Evolutionary conservation across 192 early-diverging fungal genomes (phyloP).

Genomic region (Diversispora epigaea): DNA sequence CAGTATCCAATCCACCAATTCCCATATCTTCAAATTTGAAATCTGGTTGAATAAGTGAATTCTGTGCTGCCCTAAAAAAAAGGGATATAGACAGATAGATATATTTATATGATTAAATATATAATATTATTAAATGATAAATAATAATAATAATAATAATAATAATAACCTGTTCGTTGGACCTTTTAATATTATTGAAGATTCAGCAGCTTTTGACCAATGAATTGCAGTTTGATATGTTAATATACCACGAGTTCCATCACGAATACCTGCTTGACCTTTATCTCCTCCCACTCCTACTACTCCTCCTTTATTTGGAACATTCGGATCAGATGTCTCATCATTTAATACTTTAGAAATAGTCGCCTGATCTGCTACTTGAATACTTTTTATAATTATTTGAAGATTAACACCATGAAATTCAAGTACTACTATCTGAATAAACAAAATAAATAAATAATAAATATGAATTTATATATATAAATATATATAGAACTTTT

Average conservation of each 20-base stretch:
- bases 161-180: slow-evolving; percentile 47
- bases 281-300: too few species aligned
- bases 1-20: slow-evolving; percentile 94
- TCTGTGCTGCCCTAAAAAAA: slow-evolving; percentile 55
- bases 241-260: slow-evolving; percentile 65
- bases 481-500: too few species aligned
- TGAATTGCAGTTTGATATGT: slow-evolving; percentile 68
- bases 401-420: slow-evolving; percentile 73
- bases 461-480: background rate
- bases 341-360: slow-evolving; percentile 36
- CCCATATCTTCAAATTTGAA: slow-evolving; percentile 98
- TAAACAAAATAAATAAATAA: slow-evolving; percentile 29
- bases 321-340: background rate
- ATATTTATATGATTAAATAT: background rate
- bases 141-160: background rate
- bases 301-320: background rate
- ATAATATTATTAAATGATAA: too few species aligned
- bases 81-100: background rate
- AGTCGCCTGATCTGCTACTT: slow-evolving; percentile 46
- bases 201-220: slow-evolving; percentile 70
- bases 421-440: slow-evolving; percentile 66
- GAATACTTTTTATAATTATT: slow-evolving; percentile 41
- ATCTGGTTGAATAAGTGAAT: slow-evolving; percentile 84
- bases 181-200: slow-evolving; percentile 74
- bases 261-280: background rate